Conservation (phyloP, 2,329 filamentous ascomycete genomes). For the Nigrospora oryzae region DNA sequence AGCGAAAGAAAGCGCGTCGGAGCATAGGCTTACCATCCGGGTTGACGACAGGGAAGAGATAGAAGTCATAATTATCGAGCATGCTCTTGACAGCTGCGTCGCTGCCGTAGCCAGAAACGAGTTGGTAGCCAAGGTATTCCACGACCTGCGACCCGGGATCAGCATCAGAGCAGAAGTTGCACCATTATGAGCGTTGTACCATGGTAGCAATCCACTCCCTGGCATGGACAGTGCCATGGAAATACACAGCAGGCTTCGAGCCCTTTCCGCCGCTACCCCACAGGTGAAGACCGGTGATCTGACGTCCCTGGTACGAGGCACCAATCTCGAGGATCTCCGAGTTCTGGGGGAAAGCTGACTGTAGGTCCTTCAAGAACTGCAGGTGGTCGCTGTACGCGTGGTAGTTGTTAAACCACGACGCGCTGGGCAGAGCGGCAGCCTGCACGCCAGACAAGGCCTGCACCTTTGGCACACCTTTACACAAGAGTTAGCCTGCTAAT, state of each 20-base stretch:
- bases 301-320: slow-evolving; percentile 32
- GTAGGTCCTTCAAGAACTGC: slow-evolving; percentile 36
- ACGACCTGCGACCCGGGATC: slow-evolving; percentile 16
- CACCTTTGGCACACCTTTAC: too few relatives aligned
- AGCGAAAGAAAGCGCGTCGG: background rate
- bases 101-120: slow-evolving; percentile 33
- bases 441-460: too few relatives aligned
- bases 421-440: slow-evolving; percentile 20
- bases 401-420: slow-evolving; percentile 44
- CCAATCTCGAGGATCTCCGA: slow-evolving; percentile 39
- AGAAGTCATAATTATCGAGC: slow-evolving; percentile 50
- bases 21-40: slow-evolving; percentile 31
- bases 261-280: slow-evolving; percentile 36
- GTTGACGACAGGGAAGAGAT: slow-evolving; percentile 45
- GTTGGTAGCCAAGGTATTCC: slow-evolving; percentile 39
- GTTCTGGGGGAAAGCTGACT: slow-evolving; percentile 32
- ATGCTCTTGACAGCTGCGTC: slow-evolving; percentile 29
- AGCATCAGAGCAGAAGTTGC: too few relatives aligned
- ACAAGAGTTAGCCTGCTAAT: slow-evolving; percentile 1
- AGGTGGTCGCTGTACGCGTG: slow-evolving; percentile 45
- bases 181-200: slow-evolving; percentile 35
- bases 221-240: slow-evolving; percentile 45
- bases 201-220: slow-evolving; percentile 47
- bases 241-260: slow-evolving; percentile 38
- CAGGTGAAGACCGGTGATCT: slow-evolving; percentile 53